phyloP scores from a whole-genome alignment of 2,329 filamentous ascomycete genomes.

The Diaporthe sp. region DNA sequence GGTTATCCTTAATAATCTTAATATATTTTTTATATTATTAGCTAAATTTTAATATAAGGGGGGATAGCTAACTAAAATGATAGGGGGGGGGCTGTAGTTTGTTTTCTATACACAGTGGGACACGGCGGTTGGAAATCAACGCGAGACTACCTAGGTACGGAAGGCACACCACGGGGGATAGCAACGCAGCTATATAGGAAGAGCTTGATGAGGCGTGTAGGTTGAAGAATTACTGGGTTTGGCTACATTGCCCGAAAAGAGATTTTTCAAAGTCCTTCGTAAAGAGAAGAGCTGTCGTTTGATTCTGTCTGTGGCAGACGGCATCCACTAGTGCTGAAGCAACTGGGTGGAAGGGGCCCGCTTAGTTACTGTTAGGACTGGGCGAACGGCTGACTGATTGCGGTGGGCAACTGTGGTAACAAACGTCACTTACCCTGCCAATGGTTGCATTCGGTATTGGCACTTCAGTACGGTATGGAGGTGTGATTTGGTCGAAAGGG shows the following conservation, averaged over 20 bases:
- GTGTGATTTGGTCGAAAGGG: background rate
- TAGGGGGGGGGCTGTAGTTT: too few relatives aligned
- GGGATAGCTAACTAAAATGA: too few relatives aligned
- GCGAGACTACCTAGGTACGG: background rate
- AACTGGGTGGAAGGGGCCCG: background rate
- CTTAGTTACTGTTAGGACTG: background rate
- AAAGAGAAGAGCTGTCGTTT: background rate
- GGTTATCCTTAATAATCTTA: too few relatives aligned
- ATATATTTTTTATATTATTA: too few relatives aligned
- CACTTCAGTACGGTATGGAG: background rate
- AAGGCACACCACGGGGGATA: background rate
- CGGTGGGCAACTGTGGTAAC: background rate
- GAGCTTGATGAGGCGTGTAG: background rate
- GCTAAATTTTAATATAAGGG: too few relatives aligned
- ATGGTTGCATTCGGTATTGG: background rate
- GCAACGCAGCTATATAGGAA: background rate
- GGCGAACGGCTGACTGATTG: too few relatives aligned
- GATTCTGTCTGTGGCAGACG: background rate
- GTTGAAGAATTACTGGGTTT: background rate
- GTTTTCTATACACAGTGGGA: too few relatives aligned
- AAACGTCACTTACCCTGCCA: background rate
- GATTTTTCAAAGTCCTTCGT: too few relatives aligned
- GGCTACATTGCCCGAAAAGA: background rate
- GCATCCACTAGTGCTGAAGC: background rate
- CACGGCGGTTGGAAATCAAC: too few relatives aligned